phyloP scores from a whole-genome alignment of 2,329 filamentous ascomycete genomes.

The Cucurbitaria berberidis region DNA sequence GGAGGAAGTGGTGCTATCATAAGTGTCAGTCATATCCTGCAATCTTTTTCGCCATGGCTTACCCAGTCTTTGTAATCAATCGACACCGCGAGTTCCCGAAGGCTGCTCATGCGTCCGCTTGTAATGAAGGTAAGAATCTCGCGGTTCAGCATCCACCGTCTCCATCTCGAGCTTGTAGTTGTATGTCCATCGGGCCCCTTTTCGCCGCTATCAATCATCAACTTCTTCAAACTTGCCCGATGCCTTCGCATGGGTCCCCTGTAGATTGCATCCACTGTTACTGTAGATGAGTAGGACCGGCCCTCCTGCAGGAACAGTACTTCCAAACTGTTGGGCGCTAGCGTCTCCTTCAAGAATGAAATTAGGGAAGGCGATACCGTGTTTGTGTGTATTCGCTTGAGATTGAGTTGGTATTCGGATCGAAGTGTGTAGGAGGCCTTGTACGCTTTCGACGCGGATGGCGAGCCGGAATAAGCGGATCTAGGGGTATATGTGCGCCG shows the following conservation, averaged over 20 bases:
- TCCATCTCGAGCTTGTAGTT: slow-evolving; percentile 58
- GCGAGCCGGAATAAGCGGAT: slow-evolving; percentile 39
- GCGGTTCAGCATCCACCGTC: slow-evolving; percentile 72
- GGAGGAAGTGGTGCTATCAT: slow-evolving; percentile 75
- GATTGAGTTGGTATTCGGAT: slow-evolving; percentile 57
- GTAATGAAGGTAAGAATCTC: slow-evolving; percentile 76
- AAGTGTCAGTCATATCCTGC: slow-evolving; percentile 10
- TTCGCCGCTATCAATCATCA: slow-evolving; percentile 75
- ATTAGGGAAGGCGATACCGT: slow-evolving; percentile 72
- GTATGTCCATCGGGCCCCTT: slow-evolving; percentile 54
- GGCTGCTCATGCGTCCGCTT: slow-evolving; percentile 73
- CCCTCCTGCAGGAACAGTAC: slow-evolving; percentile 77
- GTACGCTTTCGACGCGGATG: slow-evolving; percentile 45
- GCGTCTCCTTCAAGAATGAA: slow-evolving; percentile 75
- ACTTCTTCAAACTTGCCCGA: slow-evolving; percentile 70
- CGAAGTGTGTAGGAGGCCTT: slow-evolving; percentile 49
- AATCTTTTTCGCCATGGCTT: slow-evolving; percentile 41
- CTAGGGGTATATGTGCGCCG: slow-evolving; percentile 59
- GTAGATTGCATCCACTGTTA: slow-evolving; percentile 74
- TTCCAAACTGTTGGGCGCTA: slow-evolving; percentile 81
- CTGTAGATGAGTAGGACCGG: slow-evolving; percentile 60
- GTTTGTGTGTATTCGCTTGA: slow-evolving; percentile 80
- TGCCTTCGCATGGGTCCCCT: slow-evolving; percentile 73
- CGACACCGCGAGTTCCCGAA: slow-evolving; percentile 74
- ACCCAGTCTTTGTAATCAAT: slow-evolving; percentile 82